Conservation (phyloP, 768 basidiomycete species). For the Mycena rebaudengoi region DNA sequence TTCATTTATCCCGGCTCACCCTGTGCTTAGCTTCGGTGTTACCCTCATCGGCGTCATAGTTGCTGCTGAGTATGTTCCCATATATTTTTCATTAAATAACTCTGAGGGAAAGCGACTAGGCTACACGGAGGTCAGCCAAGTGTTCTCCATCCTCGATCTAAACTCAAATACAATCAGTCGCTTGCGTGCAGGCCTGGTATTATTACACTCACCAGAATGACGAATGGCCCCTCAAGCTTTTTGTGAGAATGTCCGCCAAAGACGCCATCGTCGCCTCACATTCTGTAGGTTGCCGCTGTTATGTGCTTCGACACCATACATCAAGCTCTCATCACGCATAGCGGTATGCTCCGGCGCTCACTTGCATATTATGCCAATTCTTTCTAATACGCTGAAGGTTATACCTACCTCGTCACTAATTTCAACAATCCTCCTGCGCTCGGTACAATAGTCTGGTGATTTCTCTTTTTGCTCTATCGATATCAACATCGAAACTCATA, state of each 20-base stretch:
- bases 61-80: not conserved
- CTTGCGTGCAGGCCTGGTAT: conserved; percentile 3
- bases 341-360: not conserved
- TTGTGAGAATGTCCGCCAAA: not conserved
- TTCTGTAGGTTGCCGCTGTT: not conserved
- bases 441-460: not conserved
- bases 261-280: not conserved
- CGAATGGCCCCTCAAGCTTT: not conserved
- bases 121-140: not conserved
- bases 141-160: not conserved
- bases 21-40: not conserved
- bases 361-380: too few relatives aligned
- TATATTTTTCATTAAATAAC: not conserved
- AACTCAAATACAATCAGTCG: not conserved
- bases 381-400: not conserved
- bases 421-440: not conserved
- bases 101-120: not conserved
- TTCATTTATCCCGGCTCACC: not conserved
- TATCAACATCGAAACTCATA: not conserved
- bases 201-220: conserved; percentile 1
- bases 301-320: not conserved
- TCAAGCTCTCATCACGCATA: not conserved
- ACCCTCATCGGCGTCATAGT: not conserved
- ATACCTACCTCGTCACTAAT: not conserved
- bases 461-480: not conserved